A percentile compares a stretch with the other conserved stretches of the same genome.
phyloP scores from a whole-genome alignment of 1,284 basidiomycete species.

The Fomitopsis pinicola region DNA sequence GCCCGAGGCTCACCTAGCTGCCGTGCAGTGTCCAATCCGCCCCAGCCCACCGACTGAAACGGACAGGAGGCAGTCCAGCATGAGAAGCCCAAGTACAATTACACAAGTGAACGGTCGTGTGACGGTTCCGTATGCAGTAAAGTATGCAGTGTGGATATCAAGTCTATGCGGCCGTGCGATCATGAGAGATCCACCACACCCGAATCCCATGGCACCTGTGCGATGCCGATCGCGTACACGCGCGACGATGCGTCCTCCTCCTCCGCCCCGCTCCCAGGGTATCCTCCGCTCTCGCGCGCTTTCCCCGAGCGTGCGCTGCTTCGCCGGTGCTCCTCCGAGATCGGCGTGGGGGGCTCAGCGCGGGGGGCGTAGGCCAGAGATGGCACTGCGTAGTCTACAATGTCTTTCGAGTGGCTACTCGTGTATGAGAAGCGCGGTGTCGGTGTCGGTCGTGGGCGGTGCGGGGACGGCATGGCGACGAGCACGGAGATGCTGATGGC shows the following conservation, averaged over 20 bases:
- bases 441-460: background rate
- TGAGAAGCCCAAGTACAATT: background rate
- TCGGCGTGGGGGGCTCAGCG: background rate
- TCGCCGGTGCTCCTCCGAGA: background rate
- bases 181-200: conserved; percentile 3
- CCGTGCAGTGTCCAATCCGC: background rate
- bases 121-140: background rate
- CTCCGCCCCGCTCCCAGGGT: background rate
- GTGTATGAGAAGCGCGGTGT: background rate
- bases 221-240: conserved; percentile 21
- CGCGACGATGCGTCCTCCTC: conserved; percentile 5
- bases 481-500: conserved; percentile 23
- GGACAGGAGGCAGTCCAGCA: background rate
- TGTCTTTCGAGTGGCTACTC: background rate
- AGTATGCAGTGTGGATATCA: background rate
- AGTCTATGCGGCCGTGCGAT: background rate
- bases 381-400: background rate
- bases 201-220: conserved; percentile 19
- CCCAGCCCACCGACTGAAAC: background rate
- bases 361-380: no score
- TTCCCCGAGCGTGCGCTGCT: conserved; percentile 5
- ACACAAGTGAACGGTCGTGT: background rate
- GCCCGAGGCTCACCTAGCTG: no score
- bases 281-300: background rate
- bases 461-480: conserved; percentile 25